Conservation (phyloP, 306 rosid species). For the Cucumis cinereus region DNA sequence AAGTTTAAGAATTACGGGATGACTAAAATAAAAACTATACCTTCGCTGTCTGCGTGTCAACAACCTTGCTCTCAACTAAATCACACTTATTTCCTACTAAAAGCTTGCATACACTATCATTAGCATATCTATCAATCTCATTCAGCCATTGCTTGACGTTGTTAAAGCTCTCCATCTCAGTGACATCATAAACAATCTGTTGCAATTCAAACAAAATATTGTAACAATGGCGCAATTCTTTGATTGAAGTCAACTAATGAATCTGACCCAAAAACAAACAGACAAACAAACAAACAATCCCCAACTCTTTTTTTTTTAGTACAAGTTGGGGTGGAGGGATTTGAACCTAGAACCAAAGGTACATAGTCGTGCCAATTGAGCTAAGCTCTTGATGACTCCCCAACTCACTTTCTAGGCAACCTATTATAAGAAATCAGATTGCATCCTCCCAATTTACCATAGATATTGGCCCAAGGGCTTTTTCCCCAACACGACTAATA, state of each 20-base stretch:
- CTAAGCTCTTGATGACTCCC: too few species aligned
- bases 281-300: background rate
- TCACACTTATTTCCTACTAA: slow-evolving; percentile 91
- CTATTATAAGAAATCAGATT: background rate
- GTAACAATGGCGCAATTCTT: background rate
- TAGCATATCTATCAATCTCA: slow-evolving; percentile 93
- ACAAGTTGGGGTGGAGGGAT: too few species aligned
- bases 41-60: slow-evolving; percentile 80
- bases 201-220: slow-evolving; percentile 12
- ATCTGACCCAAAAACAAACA: background rate
- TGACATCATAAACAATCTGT: slow-evolving; percentile 96
- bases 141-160: slow-evolving; percentile 94
- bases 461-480: background rate
- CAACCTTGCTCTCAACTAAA: slow-evolving; percentile 73
- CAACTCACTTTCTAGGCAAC: background rate
- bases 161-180: slow-evolving; percentile 94
- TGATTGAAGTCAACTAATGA: background rate
- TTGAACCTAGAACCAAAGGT: too few species aligned
- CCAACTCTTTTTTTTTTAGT: too few species aligned
- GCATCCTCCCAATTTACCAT: background rate
- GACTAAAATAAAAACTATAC: slow-evolving; percentile 20
- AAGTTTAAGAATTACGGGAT: background rate
- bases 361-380: too few species aligned
- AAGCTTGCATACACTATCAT: slow-evolving; percentile 86
- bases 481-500: background rate